These are phyloP conservation scores for Coemansia sp. DNA, from an alignment of 371 early-diverging fungal genomes.

Conservation along the genomic window DNA sequence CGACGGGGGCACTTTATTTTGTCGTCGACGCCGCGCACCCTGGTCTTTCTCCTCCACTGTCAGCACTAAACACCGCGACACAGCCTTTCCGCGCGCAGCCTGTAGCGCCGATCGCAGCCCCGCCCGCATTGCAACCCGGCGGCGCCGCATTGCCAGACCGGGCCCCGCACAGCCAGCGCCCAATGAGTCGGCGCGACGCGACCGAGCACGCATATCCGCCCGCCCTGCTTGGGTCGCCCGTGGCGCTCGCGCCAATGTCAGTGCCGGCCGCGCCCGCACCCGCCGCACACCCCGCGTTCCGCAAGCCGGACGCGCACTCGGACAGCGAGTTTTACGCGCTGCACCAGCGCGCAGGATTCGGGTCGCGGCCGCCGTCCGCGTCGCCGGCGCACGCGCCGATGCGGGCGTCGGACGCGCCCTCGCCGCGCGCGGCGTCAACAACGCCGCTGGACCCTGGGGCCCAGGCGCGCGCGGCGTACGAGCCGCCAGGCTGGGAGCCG, in stretches of 20 bases:
- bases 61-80: neutral
- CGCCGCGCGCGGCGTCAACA: conserved; percentile 12
- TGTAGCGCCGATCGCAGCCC: neutral
- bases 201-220: conserved; percentile 4
- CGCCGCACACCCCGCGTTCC: conserved; percentile 6
- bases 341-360: conserved; percentile 5
- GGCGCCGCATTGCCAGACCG: neutral
- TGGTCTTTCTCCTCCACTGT: conserved; percentile 1
- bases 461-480: neutral
- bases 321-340: conserved; percentile 13
- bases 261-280: conserved; percentile 12
- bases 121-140: neutral
- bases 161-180: conserved; percentile 2
- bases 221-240: neutral
- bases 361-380: neutral
- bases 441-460: conserved; percentile 10
- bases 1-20: conserved; percentile 13
- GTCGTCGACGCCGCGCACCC: neutral
- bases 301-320: neutral
- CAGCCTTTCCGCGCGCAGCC: too few relatives aligned
- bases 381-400: conserved; percentile 6
- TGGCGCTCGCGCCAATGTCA: conserved; percentile 14
- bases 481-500: neutral
- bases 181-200: conserved; percentile 5
- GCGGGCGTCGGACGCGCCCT: conserved; percentile 10